Base-by-base conservation (phyloP, 306 rosid species). In the Astragalus membranaceus region DNA sequence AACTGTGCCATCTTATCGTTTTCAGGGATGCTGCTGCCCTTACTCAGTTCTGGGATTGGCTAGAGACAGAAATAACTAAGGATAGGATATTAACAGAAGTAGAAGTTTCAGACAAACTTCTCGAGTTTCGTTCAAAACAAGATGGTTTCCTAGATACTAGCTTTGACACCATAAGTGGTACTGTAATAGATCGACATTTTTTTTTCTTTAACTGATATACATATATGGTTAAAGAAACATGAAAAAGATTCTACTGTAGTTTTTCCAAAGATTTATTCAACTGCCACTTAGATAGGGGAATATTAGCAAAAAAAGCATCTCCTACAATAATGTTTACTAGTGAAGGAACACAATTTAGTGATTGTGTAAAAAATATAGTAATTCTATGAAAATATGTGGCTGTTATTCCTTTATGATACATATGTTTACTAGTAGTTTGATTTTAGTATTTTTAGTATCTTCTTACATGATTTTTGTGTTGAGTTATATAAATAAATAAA, bases 121-220 rank as follows among this genome's bases (percentile, higher is more conserved):
- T 94, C 14, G 96, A 90, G 79, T 88, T 94, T 73, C 98, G 96
- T 75, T 82, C 89, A 26, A 89, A 69, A 67, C 97, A 88, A 81
- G 87, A 78, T 77, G 98, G 98, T 78, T 94, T 94, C 83, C 67
- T 94, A 42, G 97, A 83, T 78, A 90, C 95, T 67, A 94, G 97
- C 86, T 94, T 94, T 76, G 97, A 94, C 69, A 94, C 97, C 55
- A 94, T 94, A 54, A 90, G 98, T 75, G 98, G 98, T 94, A 87
- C 48, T 79, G 91, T 67, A 88, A 87, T 85, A 81, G 51, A 37
- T 76, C 30, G 58, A 42, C 29, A 67, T 61, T 47, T 42, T 13
- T 17, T 29, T n/a, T 33, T 56, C 50, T 79, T 51, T 50, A 29
- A 37, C 55, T 30, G 26, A 49, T 59, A 72, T 69, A 50, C 66